Percentiles rank a stretch among this genome's conserved stretches.
phyloP scores from a whole-genome alignment of 768 basidiomycete genomes.

The Paxillus involutus region DNA sequence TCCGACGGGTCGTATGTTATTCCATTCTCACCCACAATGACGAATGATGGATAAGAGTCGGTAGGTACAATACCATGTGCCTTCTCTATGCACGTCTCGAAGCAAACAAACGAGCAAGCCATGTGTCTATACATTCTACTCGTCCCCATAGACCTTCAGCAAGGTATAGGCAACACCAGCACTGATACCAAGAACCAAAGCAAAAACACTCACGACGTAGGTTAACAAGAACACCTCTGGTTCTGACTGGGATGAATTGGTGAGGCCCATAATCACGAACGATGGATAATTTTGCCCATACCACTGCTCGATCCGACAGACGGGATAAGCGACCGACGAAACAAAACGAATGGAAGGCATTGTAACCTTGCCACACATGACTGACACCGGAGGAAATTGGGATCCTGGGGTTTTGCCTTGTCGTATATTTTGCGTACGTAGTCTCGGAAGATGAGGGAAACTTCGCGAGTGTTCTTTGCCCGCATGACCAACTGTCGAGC shows the following conservation, averaged over 20 bases:
- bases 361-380: slow-evolving; percentile 80
- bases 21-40: slow-evolving; percentile 16
- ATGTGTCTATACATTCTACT: background rate
- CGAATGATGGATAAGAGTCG: background rate
- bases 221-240: too few species aligned
- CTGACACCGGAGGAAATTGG: slow-evolving; percentile 81
- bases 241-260: too few species aligned
- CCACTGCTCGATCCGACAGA: slow-evolving; percentile 85
- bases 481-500: slow-evolving; percentile 78
- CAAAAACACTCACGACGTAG: too few species aligned
- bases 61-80: background rate
- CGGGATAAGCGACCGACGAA: slow-evolving; percentile 7
- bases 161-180: too few species aligned
- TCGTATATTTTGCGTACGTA: slow-evolving; percentile 82
- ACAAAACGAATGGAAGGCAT: slow-evolving; percentile 4
- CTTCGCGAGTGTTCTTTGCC: slow-evolving; percentile 86
- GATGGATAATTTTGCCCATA: slow-evolving; percentile 91
- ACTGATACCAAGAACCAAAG: too few species aligned
- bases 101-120: too few species aligned
- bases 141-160: slow-evolving; percentile 15
- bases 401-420: slow-evolving; percentile 78
- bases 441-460: slow-evolving; percentile 68
- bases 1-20: slow-evolving; percentile 49
- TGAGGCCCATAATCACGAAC: too few species aligned
- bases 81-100: too few species aligned